Base-by-base conservation (phyloP, 192 early-diverging fungal genomes). In the Entomortierella beljakovae region DNA sequence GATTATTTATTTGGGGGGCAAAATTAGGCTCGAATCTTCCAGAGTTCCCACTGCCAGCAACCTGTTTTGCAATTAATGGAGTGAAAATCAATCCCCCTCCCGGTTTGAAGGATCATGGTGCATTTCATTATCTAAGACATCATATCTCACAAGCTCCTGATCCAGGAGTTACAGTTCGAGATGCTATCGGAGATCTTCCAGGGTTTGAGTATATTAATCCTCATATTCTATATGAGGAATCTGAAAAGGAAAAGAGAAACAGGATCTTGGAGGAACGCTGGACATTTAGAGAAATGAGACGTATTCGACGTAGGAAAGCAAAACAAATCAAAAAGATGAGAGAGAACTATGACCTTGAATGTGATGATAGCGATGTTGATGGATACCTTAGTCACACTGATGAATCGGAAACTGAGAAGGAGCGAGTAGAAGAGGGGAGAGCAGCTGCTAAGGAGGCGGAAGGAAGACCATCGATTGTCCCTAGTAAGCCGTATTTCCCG, bases 171-270 rank as follows among this genome's bases (percentile, higher is more conserved):
- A 85, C 91, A 0, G 86, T 92, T 20, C 80, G 85, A 31, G 91
- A 92, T 56, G 86, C 90, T 2, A 88, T 91, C 34, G 82, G 81
- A n/a, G 91, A 93, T 61, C 77, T 93, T 32, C 91, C 90, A 35
- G 87, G 79, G 46, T 93, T 91, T 49, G 91, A 93, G 64, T 91
- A 83, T 61, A 60, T 80, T 33, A 86, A 90, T 48, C 88, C 88
- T n/a, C 73, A 85, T 49, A 26, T 40, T 18, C 51, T 80, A 18
- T 87, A 88, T 46, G 71, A 81, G 3, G 82, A 80, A 3, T 59
- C 73, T 2, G 80, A 81, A 23, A 22, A 40, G 38, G 72, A 71
- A 11, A 37, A 64, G 60, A 67, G 20, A 20, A 20, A 46, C 11
- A 11, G 43, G 20, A 11, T 46, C 15, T 70, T 66, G 20, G 26